Evolutionary conservation across 2,329 filamentous ascomycete genomes (phyloP), one percentile per base, ranked within the genome.

Genomic region (Phialophora expanda): DNA sequence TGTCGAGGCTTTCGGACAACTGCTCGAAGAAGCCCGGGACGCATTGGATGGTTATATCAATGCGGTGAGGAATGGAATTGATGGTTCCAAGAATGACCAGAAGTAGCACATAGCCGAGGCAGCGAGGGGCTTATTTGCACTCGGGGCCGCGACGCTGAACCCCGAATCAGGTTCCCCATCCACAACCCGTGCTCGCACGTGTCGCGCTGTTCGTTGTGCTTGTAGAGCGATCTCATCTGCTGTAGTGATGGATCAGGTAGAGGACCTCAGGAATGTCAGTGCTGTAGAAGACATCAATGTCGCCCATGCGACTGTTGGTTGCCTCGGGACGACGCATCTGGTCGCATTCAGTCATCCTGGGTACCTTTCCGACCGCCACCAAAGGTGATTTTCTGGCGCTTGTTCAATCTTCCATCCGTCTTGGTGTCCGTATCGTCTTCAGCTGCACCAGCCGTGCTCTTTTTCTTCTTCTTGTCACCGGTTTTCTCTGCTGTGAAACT

Each of bases 401-500:
- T 73, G 30, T 50, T 70, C 20, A 69, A 17, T 61, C 66, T 71
- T 20, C 28, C 58, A 24, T 61, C 58, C 20, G 53, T 22, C 28
- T 55, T 55, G 20, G 64, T 70, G 22, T 75, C 74, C 6, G 67
- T 66, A n/a, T 76, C 76, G 48, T 78, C 77, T 59, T 74, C 74
- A 22, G 75, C 75, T 53, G 38, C 17, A 6, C 76, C 78, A 26
- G 78, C 77, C 17, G 75, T 71, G 20, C 73, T 73, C 28, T 73
- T 75, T 65, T 75, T 75, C 32, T 74, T 75, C 62, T 77, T 75
- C 67, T 80, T 82, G 69, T 80, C 81, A 65, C 80, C 80, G 63
- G 77, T 78, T 56, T 75, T 76, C 6, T 77, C 73, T 24, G 72
- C 71, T 66, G 78, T 77, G 24, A 77, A 75, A 55, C 75, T 77